These are phyloP conservation scores for Podila epicladia DNA, from an alignment of 192 early-diverging fungal species.

Conservation along the genomic window DNA sequence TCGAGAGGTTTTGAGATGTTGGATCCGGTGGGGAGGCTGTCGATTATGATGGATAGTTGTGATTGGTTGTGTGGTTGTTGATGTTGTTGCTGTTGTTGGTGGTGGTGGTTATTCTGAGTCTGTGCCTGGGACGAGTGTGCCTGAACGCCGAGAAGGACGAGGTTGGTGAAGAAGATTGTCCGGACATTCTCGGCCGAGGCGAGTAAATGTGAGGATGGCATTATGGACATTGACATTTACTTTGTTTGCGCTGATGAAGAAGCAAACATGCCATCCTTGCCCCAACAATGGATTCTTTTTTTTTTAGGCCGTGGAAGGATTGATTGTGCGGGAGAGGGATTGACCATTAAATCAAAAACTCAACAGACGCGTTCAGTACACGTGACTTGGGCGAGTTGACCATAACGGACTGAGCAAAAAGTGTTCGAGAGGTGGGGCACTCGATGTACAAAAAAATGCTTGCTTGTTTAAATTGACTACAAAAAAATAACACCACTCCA, in stretches of 20 bases:
- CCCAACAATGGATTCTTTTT: background rate
- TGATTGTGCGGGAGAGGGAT: too few relatives aligned
- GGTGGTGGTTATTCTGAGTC: background rate
- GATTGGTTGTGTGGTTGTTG: conserved; percentile 3
- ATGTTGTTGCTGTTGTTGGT: background rate
- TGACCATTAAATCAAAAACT: too few relatives aligned
- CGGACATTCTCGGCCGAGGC: conserved; percentile 32
- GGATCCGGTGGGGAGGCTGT: conserved; percentile 7
- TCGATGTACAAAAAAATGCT: background rate
- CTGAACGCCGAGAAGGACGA: conserved; percentile 34
- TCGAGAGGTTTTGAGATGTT: conserved; percentile 29
- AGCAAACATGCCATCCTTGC: conserved; percentile 2
- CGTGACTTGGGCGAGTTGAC: too few relatives aligned
- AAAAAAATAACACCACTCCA: conserved; percentile 11
- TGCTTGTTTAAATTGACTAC: conserved; percentile 2
- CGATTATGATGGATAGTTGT: conserved; percentile 11
- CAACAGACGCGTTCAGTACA: too few relatives aligned
- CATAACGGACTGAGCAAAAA: background rate
- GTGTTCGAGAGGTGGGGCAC: background rate
- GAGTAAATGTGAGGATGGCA: background rate
- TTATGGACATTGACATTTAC: conserved; percentile 4
- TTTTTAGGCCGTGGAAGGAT: too few relatives aligned
- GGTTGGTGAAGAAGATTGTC: conserved; percentile 41
- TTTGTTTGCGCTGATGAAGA: background rate
- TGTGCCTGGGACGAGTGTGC: conserved; percentile 14